Evolutionary conservation across 2,329 filamentous ascomycete genomes (phyloP).

Genomic region (Aspergillus unguis): DNA sequence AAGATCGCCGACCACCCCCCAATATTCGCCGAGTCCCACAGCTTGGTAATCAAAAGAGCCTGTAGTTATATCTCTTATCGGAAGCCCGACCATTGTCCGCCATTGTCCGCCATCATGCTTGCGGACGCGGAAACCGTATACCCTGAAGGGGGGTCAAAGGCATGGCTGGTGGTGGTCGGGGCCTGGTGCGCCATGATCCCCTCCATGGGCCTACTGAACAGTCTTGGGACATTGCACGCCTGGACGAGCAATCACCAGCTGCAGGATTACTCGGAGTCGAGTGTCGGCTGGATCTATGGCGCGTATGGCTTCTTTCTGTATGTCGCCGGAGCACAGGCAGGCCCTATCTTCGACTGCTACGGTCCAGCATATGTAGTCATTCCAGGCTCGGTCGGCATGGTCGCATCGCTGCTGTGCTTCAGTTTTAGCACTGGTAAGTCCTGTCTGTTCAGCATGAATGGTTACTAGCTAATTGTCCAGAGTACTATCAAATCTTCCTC

Average conservation of each 20-base stretch:
- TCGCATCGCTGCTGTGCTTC: conserved; percentile 30
- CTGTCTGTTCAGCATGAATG: neutral
- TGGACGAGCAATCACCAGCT: conserved; percentile 39
- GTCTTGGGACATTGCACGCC: conserved; percentile 38
- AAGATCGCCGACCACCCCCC: too few species aligned
- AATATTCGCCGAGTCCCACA: too few species aligned
- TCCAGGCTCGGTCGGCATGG: conserved; percentile 19
- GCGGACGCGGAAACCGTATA: neutral
- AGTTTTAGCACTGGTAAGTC: conserved; percentile 23
- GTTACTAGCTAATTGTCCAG: conserved; percentile 14
- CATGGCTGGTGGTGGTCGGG: conserved; percentile 45
- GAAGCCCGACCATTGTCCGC: neutral
- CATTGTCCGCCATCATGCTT: neutral
- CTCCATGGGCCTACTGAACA: conserved; percentile 42
- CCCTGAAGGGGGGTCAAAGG: conserved; percentile 42
- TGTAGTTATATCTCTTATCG: too few species aligned
- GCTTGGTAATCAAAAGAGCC: too few species aligned
- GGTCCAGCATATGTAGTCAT: conserved; percentile 14
- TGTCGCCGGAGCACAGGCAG: conserved; percentile 25
- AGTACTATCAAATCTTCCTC: conserved; percentile 39
- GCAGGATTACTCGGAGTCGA: conserved; percentile 30
- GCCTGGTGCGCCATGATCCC: conserved; percentile 38
- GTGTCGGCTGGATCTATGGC: conserved; percentile 44
- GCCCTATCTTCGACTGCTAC: conserved; percentile 19
- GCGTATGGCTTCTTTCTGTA: conserved; percentile 41